Evolutionary conservation across 2,329 filamentous ascomycete genomes (phyloP), one percentile per base, ranked within the genome.

Genomic region (Aspergillus cejpii): DNA sequence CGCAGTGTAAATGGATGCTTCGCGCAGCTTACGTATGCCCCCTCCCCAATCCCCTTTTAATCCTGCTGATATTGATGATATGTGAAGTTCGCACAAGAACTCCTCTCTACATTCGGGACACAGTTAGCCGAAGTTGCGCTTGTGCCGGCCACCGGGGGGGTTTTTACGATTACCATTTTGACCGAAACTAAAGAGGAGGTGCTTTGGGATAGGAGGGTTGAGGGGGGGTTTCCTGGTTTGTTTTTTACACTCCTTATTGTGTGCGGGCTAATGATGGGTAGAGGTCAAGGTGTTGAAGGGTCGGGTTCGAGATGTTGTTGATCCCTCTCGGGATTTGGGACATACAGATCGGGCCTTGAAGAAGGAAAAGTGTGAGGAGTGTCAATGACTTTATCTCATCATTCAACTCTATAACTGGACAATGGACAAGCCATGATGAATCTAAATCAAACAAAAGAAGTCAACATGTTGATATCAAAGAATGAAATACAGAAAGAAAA

Each of bases 211-310:
- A 79, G 92, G 50, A 94, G 89, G 64, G 63, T 69, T 3, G 84
- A 96, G 61, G 87, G 87, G 23, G 90, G 92, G 0, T 98, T 98
- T 67, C 92, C 91, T 49, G 78, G 79, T 40, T 31, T 42, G 19
- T 41, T n/a, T 19, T 29, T 28, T 37, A 11, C 5, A 3, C 29
- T 31, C 29, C 19, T 23, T 43, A 28, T 37, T 37, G 23, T 28
- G 33, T 31, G 3, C 6, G 15, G 12, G 8, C 27, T 47, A 8
- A 41, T n/a, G 31, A 17, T 6, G 34, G 36, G 37, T 46, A 70
- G 89, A 96, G 70, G 89, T 87, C 2, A 95, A 96, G 68, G 83
- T 91, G 55, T 76, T 96, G 34, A 96, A 97, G 71, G 81, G 88
- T 48, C 76, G 83, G 12, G 80, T 96, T 4, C 75, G 91, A 46